Evolutionary conservation across 495 filamentous ascomycete genomes (phyloP), one percentile per base, ranked within the genome.

Genomic region (Penicillium odoratum): DNA sequence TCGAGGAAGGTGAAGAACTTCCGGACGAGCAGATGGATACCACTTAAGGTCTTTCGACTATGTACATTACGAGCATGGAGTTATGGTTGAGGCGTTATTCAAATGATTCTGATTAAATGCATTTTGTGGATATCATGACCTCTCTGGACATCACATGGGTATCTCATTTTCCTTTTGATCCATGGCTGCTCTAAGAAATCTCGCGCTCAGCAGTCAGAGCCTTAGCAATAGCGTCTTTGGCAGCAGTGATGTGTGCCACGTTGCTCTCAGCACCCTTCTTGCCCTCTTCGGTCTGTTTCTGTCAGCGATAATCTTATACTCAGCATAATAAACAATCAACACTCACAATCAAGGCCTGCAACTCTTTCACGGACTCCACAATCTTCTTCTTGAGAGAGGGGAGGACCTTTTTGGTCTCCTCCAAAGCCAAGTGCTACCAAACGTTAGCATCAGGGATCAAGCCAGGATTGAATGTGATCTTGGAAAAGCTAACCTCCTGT

Each of bases 321-420:
- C 31, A 62, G 80, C 72, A 34, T 13, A 29, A 29, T 13, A 21
- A 15, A 16, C 16, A 25, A 29, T 21, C 7, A 38, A 21, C 21
- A 75, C 84, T 71, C 58, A 89, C 87, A 60, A 89, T 65, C 54
- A 83, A 61, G 58, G 84, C 74, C 70, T 93, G 83, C 46, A 97
- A 78, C 53, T 83, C 85, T 40, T 81, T 76, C 36, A 93, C 77
- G 1, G 91, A 85, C 34, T 87, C 78, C 10, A 62, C 63, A 60
- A 96, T 86, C 68, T 88, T 85, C 66, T 81, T 66, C 61, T 80
- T 78, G 62, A 97, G 66, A 0, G 82, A 80, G 11, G 81, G 87
- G 56, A 96, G 85, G 11, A 97, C 84, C 29, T 85, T 87, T 68
- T 87, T 85, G 30, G 93, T 98, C 73, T 97, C 89, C 59, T 92